These are phyloP conservation scores for Tetrahymena borealis DNA, from an alignment of 73 alveolate species.

Conservation along the genomic window DNA sequence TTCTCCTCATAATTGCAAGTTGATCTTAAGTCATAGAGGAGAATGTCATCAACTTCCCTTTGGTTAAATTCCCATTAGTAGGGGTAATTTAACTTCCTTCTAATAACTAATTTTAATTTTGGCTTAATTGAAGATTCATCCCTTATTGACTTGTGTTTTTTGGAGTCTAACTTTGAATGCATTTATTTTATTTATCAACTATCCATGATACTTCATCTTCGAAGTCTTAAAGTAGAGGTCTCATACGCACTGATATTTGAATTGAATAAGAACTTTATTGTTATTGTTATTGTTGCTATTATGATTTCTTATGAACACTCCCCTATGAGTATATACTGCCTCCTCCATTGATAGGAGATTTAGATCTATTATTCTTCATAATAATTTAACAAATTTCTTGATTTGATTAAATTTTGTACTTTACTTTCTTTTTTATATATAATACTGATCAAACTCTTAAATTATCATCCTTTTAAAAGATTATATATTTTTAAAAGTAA, in stretches of 20 bases:
- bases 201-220: conserved; percentile 97
- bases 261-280: conserved; percentile 24
- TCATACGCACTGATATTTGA: conserved; percentile 89
- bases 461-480: not conserved
- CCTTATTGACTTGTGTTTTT: not conserved
- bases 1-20: not conserved
- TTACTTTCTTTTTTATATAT: not conserved
- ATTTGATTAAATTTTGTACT: not conserved
- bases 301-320: not conserved
- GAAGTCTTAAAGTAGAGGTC: conserved; percentile 89
- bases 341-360: not conserved
- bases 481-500: not conserved
- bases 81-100: not conserved
- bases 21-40: not conserved
- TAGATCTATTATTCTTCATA: not conserved
- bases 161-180: conserved; percentile 4
- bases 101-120: not conserved
- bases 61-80: not conserved
- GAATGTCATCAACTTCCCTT: not conserved
- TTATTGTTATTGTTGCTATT: not conserved
- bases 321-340: not conserved
- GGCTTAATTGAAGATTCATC: too few relatives aligned
- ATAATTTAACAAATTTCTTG: not conserved
- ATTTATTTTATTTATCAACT: conserved; percentile 68
- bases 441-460: not conserved